Evolutionary conservation across 2,329 filamentous ascomycete genomes (phyloP).

Genomic region (Diplodia seriata): DNA sequence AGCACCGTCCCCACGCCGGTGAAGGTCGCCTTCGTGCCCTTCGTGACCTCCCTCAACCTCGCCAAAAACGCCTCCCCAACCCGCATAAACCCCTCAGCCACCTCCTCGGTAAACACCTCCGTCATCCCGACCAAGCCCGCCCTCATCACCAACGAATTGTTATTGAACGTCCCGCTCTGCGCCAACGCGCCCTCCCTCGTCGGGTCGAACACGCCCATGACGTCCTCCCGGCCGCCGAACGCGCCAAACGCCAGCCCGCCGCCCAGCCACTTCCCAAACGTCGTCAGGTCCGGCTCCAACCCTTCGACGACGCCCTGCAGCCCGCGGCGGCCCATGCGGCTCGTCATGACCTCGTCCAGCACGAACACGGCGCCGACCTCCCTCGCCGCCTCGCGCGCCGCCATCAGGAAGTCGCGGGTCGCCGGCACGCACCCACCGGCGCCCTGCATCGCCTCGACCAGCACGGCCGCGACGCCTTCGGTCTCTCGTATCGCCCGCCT

Average conservation of each 20-base stretch:
- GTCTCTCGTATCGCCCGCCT: slow-evolving; percentile 50
- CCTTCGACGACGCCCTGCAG: slow-evolving; percentile 50
- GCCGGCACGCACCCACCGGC: slow-evolving; percentile 65
- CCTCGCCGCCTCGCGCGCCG: slow-evolving; percentile 57
- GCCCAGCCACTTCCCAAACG: slow-evolving; percentile 71
- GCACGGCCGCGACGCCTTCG: slow-evolving; percentile 63
- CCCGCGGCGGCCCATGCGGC: slow-evolving; percentile 62
- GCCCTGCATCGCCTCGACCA: slow-evolving; percentile 72
- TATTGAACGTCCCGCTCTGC: slow-evolving; percentile 72
- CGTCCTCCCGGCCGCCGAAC: slow-evolving; percentile 66
- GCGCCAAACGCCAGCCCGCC: slow-evolving; percentile 71
- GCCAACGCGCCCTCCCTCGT: slow-evolving; percentile 50
- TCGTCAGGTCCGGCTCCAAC: slow-evolving; percentile 66
- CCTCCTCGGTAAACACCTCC: slow-evolving; percentile 46
- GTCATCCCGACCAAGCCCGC: slow-evolving; percentile 57
- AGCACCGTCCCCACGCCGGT: slow-evolving; percentile 49
- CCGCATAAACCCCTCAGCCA: slow-evolving; percentile 41
- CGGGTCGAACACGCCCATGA: slow-evolving; percentile 67
- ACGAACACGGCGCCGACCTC: slow-evolving; percentile 66
- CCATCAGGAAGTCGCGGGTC: slow-evolving; percentile 58
- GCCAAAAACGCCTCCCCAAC: slow-evolving; percentile 44
- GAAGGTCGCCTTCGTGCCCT: slow-evolving; percentile 47
- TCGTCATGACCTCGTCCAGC: slow-evolving; percentile 76
- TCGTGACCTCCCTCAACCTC: slow-evolving; percentile 39
- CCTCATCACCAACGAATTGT: slow-evolving; percentile 68